Evolutionary conservation across 208 protist genomes (phyloP).

Genomic region (Angomonas ambiguus): DNA sequence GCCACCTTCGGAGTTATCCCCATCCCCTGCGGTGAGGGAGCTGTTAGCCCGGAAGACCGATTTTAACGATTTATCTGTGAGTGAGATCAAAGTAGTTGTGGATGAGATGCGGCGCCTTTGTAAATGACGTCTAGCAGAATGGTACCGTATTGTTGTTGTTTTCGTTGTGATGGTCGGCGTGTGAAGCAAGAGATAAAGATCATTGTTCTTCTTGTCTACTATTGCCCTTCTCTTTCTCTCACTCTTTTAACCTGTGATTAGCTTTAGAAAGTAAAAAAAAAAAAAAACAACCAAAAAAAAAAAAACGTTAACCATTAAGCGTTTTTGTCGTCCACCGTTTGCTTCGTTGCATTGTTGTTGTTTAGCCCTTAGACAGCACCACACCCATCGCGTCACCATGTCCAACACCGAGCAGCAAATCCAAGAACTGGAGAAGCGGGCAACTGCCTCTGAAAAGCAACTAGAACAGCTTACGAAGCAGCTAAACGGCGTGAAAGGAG

Average conservation of each 20-base stretch:
- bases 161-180: not conserved
- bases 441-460: constrained; percentile 36
- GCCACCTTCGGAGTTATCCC: not conserved
- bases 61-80: not conserved
- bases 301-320: not conserved
- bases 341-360: not conserved
- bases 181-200: too few relatives aligned
- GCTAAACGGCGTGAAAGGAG: constrained; percentile 9
- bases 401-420: constrained; percentile 15
- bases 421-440: constrained; percentile 49
- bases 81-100: not conserved
- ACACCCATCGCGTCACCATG: not conserved
- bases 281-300: not conserved
- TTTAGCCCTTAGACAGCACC: not conserved
- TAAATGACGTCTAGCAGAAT: not conserved
- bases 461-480: constrained; percentile 37
- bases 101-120: constrained; percentile 3
- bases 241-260: constrained; percentile 1
- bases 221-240: constrained; percentile 8
- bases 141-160: too few relatives aligned
- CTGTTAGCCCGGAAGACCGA: not conserved
- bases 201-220: not conserved
- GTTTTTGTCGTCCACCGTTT: too few relatives aligned
- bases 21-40: not conserved
- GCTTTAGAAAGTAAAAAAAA: not conserved